These are phyloP conservation scores for Peniophora sp. DNA, from an alignment of 1,284 basidiomycete species.

Conservation along the genomic window DNA sequence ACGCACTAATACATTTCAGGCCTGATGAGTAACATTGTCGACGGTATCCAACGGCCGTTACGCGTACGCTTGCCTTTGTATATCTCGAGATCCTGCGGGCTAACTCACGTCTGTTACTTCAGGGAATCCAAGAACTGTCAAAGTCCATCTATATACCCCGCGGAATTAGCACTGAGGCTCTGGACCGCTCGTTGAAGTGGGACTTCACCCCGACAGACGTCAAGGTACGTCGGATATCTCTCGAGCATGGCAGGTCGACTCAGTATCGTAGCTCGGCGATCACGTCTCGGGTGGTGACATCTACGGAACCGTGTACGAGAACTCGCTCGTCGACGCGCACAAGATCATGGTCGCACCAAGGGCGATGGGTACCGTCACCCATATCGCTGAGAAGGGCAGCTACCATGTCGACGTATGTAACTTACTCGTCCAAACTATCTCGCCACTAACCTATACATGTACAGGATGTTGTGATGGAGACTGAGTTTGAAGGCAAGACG, in stretches of 20 bases:
- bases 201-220: slow-evolving; percentile 88
- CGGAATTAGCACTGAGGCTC: slow-evolving; percentile 95
- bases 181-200: slow-evolving; percentile 88
- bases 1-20: slow-evolving; percentile 35
- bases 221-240: slow-evolving; percentile 42
- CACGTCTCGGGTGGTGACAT: slow-evolving; percentile 97
- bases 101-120: slow-evolving; percentile 13
- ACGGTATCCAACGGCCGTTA: slow-evolving; percentile 92
- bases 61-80: slow-evolving; percentile 42
- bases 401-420: slow-evolving; percentile 82
- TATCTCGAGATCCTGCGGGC: background rate
- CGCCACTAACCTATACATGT: slow-evolving; percentile 4
- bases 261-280: slow-evolving; percentile 64
- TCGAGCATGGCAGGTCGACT: background rate
- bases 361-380: slow-evolving; percentile 91
- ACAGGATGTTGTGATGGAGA: slow-evolving; percentile 92
- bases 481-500: slow-evolving; percentile 95
- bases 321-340: slow-evolving; percentile 93
- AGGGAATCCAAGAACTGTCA: slow-evolving; percentile 94
- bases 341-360: slow-evolving; percentile 96
- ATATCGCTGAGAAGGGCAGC: slow-evolving; percentile 90
- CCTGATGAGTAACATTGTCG: slow-evolving; percentile 97
- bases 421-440: background rate
- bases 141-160: slow-evolving; percentile 98
- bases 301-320: slow-evolving; percentile 94